phyloP scores from a whole-genome alignment of 345 rosid genomes.

The Hevea brasiliensis region DNA sequence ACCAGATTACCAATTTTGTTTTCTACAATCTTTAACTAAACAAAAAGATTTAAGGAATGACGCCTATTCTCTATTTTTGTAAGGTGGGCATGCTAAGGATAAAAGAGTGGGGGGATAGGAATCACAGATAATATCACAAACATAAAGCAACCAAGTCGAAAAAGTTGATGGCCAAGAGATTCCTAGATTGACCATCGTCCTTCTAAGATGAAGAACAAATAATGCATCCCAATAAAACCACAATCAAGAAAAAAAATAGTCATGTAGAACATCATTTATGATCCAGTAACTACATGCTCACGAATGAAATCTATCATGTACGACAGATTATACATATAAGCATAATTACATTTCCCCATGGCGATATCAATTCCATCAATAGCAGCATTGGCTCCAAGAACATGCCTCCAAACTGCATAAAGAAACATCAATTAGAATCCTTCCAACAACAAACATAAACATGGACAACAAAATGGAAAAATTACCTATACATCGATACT shows the following conservation, averaged over 20 bases:
- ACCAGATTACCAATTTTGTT: background rate
- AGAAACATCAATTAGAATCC: background rate
- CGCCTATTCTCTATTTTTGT: background rate
- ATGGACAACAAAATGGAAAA: too few species aligned
- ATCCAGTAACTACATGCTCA: background rate
- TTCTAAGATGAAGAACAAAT: background rate
- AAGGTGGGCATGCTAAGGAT: too few species aligned
- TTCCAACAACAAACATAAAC: too few species aligned
- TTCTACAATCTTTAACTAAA: background rate
- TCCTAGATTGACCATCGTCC: background rate
- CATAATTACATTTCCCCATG: constrained; percentile 71
- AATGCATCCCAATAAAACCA: background rate
- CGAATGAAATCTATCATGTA: background rate
- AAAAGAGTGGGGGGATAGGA: background rate
- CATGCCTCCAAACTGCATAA: constrained; percentile 87
- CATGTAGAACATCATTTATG: background rate
- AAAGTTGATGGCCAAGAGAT: background rate
- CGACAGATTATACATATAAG: background rate
- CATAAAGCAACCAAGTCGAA: background rate
- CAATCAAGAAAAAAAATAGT: background rate
- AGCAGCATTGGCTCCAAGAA: constrained; percentile 66
- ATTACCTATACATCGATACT: too few species aligned
- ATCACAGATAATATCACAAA: background rate
- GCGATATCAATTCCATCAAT: constrained; percentile 77
- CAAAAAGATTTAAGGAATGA: background rate